Conservation (phyloP, 306 rosid species). For the Vigna unguiculata region DNA sequence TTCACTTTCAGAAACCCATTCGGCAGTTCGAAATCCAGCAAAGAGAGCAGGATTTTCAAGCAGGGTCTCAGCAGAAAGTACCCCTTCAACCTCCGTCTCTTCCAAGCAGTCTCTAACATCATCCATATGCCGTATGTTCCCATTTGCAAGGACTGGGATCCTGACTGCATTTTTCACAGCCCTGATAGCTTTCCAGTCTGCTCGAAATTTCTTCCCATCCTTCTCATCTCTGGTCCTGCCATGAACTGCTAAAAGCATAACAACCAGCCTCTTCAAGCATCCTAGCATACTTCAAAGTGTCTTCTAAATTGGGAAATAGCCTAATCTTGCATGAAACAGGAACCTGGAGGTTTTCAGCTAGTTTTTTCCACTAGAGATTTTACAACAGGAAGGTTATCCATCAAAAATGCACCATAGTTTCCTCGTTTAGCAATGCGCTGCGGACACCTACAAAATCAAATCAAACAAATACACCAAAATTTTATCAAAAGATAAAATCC, state of each 20-base stretch:
- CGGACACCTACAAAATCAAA: conserved; percentile 76
- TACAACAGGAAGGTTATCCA: conserved; percentile 93
- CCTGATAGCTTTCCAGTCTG: conserved; percentile 86
- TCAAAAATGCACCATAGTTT: conserved; percentile 91
- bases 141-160: conserved; percentile 70
- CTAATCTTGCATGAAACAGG: conserved; percentile 98
- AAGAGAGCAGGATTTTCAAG: conserved; percentile 96
- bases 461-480: conserved; percentile 24
- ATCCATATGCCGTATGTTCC: conserved; percentile 59
- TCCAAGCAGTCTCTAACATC: conserved; percentile 58
- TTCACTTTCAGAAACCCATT: conserved; percentile 62
- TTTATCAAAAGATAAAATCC: conserved; percentile 3
- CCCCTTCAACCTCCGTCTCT: conserved; percentile 62
- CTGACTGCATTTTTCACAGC: conserved; percentile 80
- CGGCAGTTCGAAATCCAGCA: conserved; percentile 80
- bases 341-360: conserved; percentile 79
- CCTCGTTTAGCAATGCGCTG: conserved; percentile 94
- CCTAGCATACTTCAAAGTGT: conserved; percentile 80
- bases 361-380: conserved; percentile 81
- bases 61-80: conserved; percentile 72
- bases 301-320: conserved; percentile 80
- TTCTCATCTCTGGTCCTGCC: conserved; percentile 93
- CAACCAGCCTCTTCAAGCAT: conserved; percentile 98
- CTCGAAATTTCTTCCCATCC: conserved; percentile 86
- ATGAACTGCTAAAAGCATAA: conserved; percentile 86